These are phyloP conservation scores for Zopfochytrium polystomum DNA, from an alignment of 371 early-diverging fungal genomes.

Conservation along the genomic window DNA sequence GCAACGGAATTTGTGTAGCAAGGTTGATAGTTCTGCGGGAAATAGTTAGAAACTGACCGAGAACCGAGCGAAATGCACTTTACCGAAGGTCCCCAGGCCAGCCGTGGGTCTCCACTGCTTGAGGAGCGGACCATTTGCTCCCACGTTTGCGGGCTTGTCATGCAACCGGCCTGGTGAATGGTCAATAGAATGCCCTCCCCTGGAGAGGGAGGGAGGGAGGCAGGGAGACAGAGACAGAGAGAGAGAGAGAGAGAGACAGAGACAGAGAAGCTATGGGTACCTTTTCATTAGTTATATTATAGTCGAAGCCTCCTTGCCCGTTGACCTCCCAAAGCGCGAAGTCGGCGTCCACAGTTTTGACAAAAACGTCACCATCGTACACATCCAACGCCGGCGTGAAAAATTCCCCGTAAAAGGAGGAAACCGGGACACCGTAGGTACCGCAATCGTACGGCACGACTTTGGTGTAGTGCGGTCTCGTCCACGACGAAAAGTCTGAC, in stretches of 20 bases:
- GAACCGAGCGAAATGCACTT: neutral
- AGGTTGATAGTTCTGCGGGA: conserved; percentile 19
- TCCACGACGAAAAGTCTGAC: conserved; percentile 11
- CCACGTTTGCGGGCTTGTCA: conserved; percentile 16
- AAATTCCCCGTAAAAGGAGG: conserved; percentile 25
- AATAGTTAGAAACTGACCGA: neutral
- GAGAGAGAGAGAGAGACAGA: neutral
- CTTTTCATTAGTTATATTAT: conserved; percentile 20
- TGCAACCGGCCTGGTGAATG: conserved; percentile 25
- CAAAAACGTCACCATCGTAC: conserved; percentile 19
- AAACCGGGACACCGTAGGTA: conserved; percentile 12
- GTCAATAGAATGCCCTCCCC: no score
- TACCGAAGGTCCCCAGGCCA: conserved; percentile 13
- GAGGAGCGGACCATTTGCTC: neutral
- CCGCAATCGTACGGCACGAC: conserved; percentile 23
- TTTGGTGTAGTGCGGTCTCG: conserved; percentile 5
- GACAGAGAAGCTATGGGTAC: conserved; percentile 2
- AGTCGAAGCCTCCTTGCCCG: conserved; percentile 22
- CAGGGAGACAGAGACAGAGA: neutral
- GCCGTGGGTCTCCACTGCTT: conserved; percentile 3
- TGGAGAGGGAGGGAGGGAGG: no score
- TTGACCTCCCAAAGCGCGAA: conserved; percentile 29
- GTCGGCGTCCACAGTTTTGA: conserved; percentile 23
- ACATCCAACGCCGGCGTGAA: conserved; percentile 33
- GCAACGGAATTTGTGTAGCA: conserved; percentile 14